phyloP scores from a whole-genome alignment of 2,329 filamentous ascomycete species.

The Hawksworthiomyces lignivorus region DNA sequence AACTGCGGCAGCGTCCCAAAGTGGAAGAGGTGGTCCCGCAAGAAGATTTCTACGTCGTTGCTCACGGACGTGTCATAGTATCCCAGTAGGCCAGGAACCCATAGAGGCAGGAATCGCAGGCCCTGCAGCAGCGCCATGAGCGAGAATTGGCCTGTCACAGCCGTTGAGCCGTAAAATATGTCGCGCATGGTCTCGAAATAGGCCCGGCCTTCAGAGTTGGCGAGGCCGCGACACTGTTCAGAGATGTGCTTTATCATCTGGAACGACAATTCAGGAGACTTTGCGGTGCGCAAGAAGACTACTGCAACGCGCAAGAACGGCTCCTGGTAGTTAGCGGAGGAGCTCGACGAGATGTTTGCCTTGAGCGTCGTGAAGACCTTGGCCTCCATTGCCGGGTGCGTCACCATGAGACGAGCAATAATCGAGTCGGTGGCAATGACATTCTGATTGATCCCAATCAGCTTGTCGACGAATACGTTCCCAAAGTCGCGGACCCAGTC shows the following conservation, averaged over 20 bases:
- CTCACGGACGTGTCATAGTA: conserved; percentile 37
- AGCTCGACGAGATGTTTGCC: conserved; percentile 44
- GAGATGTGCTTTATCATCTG: conserved; percentile 36
- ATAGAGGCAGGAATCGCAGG: conserved; percentile 31
- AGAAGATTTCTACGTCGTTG: conserved; percentile 33
- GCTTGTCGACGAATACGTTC: conserved; percentile 57
- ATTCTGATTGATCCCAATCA: conserved; percentile 56
- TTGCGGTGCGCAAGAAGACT: conserved; percentile 41
- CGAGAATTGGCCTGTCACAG: background rate
- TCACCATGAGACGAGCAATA: conserved; percentile 47
- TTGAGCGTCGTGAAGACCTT: conserved; percentile 47
- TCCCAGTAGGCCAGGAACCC: conserved; percentile 44
- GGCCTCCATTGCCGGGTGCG: conserved; percentile 41
- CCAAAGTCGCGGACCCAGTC: conserved; percentile 17
- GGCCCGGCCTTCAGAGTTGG: conserved; percentile 38
- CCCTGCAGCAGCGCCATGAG: conserved; percentile 7
- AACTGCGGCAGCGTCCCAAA: conserved; percentile 23
- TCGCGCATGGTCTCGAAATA: conserved; percentile 39
- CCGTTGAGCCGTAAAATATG: conserved; percentile 21
- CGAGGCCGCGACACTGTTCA: conserved; percentile 34
- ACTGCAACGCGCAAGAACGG: conserved; percentile 49
- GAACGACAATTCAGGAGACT: conserved; percentile 25
- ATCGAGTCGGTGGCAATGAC: conserved; percentile 44
- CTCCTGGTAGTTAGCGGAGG: conserved; percentile 37
- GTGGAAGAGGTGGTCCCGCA: conserved; percentile 36